phyloP scores from a whole-genome alignment of 768 basidiomycete species.

The Crepidotus variabilis region DNA sequence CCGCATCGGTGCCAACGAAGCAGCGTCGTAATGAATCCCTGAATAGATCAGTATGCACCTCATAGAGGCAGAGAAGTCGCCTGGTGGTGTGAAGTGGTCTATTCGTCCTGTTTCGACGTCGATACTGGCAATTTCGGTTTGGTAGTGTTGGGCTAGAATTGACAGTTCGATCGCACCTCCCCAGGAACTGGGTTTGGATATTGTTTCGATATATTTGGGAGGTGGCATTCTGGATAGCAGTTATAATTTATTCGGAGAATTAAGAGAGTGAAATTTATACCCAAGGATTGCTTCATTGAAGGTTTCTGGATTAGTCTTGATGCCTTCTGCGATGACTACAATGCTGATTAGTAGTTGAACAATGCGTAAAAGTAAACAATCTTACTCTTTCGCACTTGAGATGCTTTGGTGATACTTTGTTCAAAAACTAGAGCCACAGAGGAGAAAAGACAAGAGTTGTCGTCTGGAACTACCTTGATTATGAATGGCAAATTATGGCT shows the following conservation, averaged over 20 bases:
- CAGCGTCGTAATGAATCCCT: conserved; percentile 95
- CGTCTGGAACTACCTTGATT: conserved; percentile 86
- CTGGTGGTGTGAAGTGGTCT: conserved; percentile 69
- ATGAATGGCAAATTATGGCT: background rate
- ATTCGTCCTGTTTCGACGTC: conserved; percentile 92
- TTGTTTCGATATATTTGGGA: conserved; percentile 74
- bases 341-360: background rate
- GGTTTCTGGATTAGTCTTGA: conserved; percentile 61
- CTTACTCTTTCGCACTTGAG: conserved; percentile 70
- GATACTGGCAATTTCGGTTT: conserved; percentile 82
- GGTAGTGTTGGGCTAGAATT: conserved; percentile 78
- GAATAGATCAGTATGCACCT: conserved; percentile 85
- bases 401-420: conserved; percentile 72
- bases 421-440: conserved; percentile 83
- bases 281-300: conserved; percentile 89
- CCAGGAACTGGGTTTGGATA: conserved; percentile 80
- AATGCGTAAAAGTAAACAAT: conserved; percentile 4
- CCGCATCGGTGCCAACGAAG: conserved; percentile 72
- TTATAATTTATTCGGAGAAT: background rate
- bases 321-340: conserved; percentile 81
- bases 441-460: conserved; percentile 94
- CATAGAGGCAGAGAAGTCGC: conserved; percentile 32
- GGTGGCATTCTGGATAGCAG: conserved; percentile 40
- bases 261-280: conserved; percentile 33
- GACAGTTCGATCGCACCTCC: conserved; percentile 94